Base-by-base conservation (phyloP, 208 protist species). In the Leishmania gerbilli region DNA sequence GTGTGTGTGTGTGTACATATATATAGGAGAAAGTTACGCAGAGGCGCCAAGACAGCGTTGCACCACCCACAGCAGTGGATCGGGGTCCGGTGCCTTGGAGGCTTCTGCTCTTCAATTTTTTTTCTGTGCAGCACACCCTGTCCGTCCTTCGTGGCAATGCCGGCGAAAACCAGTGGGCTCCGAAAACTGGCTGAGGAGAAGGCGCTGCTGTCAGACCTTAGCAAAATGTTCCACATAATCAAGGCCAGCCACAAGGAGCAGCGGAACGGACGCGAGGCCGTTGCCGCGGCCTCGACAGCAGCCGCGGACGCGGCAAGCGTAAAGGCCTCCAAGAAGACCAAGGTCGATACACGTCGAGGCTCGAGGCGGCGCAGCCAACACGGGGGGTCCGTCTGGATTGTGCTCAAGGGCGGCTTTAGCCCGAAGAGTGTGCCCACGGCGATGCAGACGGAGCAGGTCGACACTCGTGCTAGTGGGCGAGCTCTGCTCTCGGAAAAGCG, bases 391-490 rank as follows among this genome's bases (percentile, higher is more conserved):
- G 79, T 97, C 13, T 97, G 94, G 92, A 89, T 97, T 34, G 78
- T 91, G n/a, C 76, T 97, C 51, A 97, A 97, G 71, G 93, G 93
- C 42, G 90, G 91, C 56, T 95, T 97, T 78, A 49, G 82, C 34
- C 69, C 75, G 1, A 55, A 37, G 55, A 71, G 55, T 4, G 89
- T 94, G 13, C 92, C 92, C 17, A 77, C 76, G 7, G 68, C 80
- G 1, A 24, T 80, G 1, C 55, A 88, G 37, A 27, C 40, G 0
- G 8, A 5, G 2, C 2, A 15, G 31, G 81, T 88, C 0, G 56
- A 49, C 13, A 17, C 27, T 9, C 83, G 82, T 27, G 85, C 86
- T 0, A 5, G 47, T 2, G 40, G 58, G 56, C 92, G 92, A 17
- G 84, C 81, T 0, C n/a, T 80, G 11, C 87, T 91, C 1, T 91